A percentile compares a stretch with the other conserved stretches of the same genome.
phyloP scores from a whole-genome alignment of 306 rosid genomes.

The Abrus pulchellus region DNA sequence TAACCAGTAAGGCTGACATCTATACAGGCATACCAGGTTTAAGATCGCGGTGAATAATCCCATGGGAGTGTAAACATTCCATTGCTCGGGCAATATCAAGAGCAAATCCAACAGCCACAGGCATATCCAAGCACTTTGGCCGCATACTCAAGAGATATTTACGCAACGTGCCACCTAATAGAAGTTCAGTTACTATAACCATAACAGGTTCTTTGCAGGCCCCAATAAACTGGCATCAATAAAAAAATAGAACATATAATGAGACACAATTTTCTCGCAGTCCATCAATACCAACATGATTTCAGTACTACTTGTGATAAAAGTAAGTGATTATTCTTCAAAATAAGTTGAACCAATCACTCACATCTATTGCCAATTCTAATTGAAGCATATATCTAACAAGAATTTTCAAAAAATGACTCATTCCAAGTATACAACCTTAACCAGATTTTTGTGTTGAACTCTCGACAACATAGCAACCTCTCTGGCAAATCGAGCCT shows the following conservation, averaged over 20 bases:
- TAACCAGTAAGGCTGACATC: constrained; percentile 20
- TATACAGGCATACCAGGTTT: constrained; percentile 77
- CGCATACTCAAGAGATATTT: constrained; percentile 79
- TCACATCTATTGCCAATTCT: constrained; percentile 28
- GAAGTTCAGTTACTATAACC: constrained; percentile 97
- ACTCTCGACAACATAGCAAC: constrained; percentile 90
- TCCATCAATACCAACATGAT: constrained; percentile 19
- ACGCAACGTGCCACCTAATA: constrained; percentile 89
- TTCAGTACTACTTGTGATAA: background rate
- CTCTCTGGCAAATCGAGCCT: constrained; percentile 86
- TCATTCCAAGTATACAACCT: constrained; percentile 59
- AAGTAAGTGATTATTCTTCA: no score
- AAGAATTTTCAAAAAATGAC: background rate
- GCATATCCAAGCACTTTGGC: constrained; percentile 76
- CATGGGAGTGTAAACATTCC: constrained; percentile 93
- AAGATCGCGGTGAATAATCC: constrained; percentile 95
- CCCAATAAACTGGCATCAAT: constrained; percentile 81
- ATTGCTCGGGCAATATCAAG: constrained; percentile 90
- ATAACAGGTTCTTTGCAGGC: constrained; percentile 97
- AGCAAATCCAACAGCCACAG: constrained; percentile 79
- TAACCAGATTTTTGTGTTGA: constrained; percentile 90
- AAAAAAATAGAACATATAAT: constrained; percentile 40
- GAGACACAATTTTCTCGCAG: constrained; percentile 32
- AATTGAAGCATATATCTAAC: constrained; percentile 19
- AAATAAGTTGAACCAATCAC: background rate